phyloP scores from a whole-genome alignment of 441 rosid genomes.

The Populus hybrid region DNA sequence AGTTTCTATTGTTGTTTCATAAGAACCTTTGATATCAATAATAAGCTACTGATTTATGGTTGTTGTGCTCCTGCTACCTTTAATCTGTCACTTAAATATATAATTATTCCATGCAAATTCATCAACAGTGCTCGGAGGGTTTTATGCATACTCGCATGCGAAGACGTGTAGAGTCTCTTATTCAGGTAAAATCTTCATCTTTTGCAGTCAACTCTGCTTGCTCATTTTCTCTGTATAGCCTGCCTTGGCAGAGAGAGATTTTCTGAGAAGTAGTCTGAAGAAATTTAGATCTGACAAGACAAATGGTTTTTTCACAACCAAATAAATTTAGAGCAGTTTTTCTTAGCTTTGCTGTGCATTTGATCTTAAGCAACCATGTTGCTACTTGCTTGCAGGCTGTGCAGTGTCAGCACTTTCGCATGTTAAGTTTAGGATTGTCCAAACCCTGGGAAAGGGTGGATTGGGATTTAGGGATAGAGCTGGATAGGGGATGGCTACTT shows the following conservation, averaged over 20 bases:
- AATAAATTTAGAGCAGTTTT: not conserved
- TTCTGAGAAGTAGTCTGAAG: not conserved
- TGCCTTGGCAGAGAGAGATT: not conserved
- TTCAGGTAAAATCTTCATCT: conserved; percentile 52
- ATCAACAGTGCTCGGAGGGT: conserved; percentile 73
- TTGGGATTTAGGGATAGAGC: not conserved
- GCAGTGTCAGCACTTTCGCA: not conserved
- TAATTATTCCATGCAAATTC: conserved; percentile 15
- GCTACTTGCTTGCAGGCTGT: not conserved
- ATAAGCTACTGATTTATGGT: not conserved
- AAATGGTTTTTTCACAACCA: not conserved
- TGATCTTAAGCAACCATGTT: not conserved
- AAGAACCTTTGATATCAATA: not conserved
- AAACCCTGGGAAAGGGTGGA: not conserved
- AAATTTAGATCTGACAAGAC: not conserved
- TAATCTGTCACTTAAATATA: not conserved
- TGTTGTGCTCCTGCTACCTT: not conserved
- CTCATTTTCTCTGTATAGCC: not conserved
- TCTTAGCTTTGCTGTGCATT: not conserved
- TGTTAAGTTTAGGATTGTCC: not conserved
- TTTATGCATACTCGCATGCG: conserved; percentile 98
- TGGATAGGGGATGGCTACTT: not conserved
- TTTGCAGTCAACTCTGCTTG: not conserved
- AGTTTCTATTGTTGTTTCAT: not conserved
- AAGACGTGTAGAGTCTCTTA: conserved; percentile 84